These are phyloP conservation scores for Boeremia exigua DNA, from an alignment of 2,329 filamentous ascomycete genomes.

Conservation along the genomic window DNA sequence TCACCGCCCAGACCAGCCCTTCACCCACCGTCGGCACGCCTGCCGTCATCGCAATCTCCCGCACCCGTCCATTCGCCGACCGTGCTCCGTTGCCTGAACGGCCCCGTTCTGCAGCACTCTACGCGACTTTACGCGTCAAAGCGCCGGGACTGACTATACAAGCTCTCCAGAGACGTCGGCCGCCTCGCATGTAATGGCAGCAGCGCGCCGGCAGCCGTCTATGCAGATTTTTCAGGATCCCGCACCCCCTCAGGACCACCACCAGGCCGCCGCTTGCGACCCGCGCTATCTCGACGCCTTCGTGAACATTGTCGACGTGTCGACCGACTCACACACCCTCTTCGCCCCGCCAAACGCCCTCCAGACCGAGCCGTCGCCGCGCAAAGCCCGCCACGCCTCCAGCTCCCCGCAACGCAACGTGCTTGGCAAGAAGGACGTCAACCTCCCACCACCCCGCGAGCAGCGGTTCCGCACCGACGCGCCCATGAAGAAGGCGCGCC, in stretches of 20 bases:
- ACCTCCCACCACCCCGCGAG: constrained; percentile 70
- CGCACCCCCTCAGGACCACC: constrained; percentile 49
- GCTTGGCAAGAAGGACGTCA: constrained; percentile 68
- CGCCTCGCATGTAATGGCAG: constrained; percentile 53
- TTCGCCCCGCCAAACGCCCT: constrained; percentile 66
- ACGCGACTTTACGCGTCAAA: constrained; percentile 52
- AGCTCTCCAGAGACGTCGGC: constrained; percentile 34
- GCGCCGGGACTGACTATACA: constrained; percentile 38
- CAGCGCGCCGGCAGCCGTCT: constrained; percentile 62
- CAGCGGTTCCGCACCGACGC: constrained; percentile 67
- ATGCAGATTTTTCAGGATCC: constrained; percentile 67
- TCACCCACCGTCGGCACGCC: constrained; percentile 23
- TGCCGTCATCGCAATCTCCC: constrained; percentile 45
- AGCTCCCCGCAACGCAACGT: constrained; percentile 65
- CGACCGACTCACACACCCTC: constrained; percentile 66
- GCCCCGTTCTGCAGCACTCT: constrained; percentile 32
- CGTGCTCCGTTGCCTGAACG: constrained; percentile 30
- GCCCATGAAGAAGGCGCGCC: constrained; percentile 67
- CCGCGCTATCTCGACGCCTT: constrained; percentile 59
- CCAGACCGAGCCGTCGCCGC: constrained; percentile 65
- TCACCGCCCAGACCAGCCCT: constrained; percentile 25
- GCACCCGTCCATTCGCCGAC: constrained; percentile 29
- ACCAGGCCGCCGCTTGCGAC: constrained; percentile 56
- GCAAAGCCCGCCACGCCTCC: constrained; percentile 65
- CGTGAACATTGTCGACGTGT: constrained; percentile 52